phyloP scores from a whole-genome alignment of 345 rosid genomes.

The Pseudoturritis turrita region DNA sequence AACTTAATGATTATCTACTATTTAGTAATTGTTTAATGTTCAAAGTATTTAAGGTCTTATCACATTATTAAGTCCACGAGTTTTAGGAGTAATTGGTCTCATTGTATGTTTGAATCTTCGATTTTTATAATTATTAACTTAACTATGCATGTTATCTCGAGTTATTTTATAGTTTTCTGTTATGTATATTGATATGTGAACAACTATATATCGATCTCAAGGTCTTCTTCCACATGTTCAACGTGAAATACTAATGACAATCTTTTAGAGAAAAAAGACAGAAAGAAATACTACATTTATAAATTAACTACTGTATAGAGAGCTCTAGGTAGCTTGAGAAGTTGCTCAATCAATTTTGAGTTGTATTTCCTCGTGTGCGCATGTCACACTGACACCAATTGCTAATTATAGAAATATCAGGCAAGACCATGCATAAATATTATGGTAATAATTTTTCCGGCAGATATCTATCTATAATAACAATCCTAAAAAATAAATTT shows the following conservation, averaged over 20 bases:
- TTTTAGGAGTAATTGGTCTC: no score
- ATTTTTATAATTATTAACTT: background rate
- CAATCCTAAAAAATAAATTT: no score
- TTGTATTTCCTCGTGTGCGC: slow-evolving; percentile 10
- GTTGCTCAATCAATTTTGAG: slow-evolving; percentile 13
- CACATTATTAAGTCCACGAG: slow-evolving; percentile 18
- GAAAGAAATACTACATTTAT: background rate
- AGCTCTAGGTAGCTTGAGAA: slow-evolving; percentile 13
- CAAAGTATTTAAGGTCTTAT: slow-evolving; percentile 15
- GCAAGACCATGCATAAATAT: background rate
- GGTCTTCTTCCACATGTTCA: slow-evolving; percentile 26
- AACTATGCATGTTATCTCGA: background rate
- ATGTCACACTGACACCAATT: slow-evolving; percentile 1
- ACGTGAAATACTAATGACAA: slow-evolving; percentile 10
- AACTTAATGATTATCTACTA: slow-evolving; percentile 9
- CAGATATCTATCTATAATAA: no score
- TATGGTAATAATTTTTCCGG: no score
- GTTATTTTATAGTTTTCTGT: background rate
- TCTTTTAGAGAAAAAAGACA: background rate
- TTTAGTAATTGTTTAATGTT: background rate
- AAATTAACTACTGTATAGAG: background rate
- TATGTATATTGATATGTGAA: background rate
- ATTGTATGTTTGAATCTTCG: slow-evolving; percentile 13
- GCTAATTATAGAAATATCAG: background rate
- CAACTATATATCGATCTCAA: background rate